These are phyloP conservation scores for Alternaria tenuissima DNA, from an alignment of 2,329 filamentous ascomycete genomes.

Conservation along the genomic window DNA sequence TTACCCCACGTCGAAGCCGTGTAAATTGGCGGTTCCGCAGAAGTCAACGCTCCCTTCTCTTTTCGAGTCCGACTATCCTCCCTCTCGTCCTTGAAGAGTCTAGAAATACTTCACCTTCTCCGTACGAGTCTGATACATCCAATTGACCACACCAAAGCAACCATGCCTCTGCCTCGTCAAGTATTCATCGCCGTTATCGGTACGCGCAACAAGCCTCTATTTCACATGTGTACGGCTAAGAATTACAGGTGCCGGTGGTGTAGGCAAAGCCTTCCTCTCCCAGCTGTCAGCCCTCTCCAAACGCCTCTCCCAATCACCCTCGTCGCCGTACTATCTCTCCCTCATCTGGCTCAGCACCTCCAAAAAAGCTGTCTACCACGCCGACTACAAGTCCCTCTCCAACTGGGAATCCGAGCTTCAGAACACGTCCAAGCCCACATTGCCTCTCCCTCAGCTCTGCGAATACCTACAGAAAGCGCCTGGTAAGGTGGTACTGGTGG, in stretches of 20 bases:
- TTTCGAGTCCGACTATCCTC: neutral
- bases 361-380: conserved; percentile 79
- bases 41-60: neutral
- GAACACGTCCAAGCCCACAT: conserved; percentile 69
- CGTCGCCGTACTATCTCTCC: conserved; percentile 73
- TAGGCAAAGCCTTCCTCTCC: conserved; percentile 87
- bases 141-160: conserved; percentile 5
- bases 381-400: conserved; percentile 73
- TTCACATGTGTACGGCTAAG: conserved; percentile 14
- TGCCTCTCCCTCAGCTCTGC: conserved; percentile 73
- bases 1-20: conserved; percentile 24
- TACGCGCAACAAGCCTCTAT: conserved; percentile 23
- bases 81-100: neutral
- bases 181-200: conserved; percentile 60
- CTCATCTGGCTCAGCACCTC: conserved; percentile 88
- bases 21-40: conserved; percentile 20
- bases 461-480: conserved; percentile 81
- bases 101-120: neutral
- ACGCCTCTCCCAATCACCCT: conserved; percentile 60
- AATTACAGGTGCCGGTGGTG: conserved; percentile 80
- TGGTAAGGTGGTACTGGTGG: conserved; percentile 81
- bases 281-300: conserved; percentile 76
- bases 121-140: neutral
- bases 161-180: conserved; percentile 54
- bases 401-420: conserved; percentile 69